phyloP scores from a whole-genome alignment of 768 basidiomycete species.

The Pisolithus microcarpus region DNA sequence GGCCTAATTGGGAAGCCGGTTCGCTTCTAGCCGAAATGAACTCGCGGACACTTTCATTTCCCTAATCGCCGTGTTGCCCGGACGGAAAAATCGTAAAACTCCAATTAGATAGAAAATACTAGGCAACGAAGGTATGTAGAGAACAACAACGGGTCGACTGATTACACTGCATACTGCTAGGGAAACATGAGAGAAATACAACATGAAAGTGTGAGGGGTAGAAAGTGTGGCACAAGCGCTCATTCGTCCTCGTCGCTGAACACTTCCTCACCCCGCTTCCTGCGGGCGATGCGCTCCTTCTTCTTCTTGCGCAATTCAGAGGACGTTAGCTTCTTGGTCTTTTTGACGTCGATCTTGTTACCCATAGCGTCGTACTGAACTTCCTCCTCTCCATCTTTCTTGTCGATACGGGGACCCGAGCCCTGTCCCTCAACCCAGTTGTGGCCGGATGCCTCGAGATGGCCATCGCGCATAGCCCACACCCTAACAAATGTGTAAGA shows the following conservation, averaged over 20 bases:
- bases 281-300: slow-evolving; percentile 93
- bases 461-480: slow-evolving; percentile 99
- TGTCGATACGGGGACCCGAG: slow-evolving; percentile 89
- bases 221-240: slow-evolving; percentile 8
- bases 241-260: slow-evolving; percentile 48
- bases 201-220: neutral
- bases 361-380: slow-evolving; percentile 95
- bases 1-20: no score
- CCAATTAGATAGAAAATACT: neutral
- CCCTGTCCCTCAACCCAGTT: slow-evolving; percentile 99
- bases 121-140: slow-evolving; percentile 1
- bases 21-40: no score
- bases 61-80: no score
- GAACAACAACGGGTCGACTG: slow-evolving; percentile 4
- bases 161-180: slow-evolving; percentile 1
- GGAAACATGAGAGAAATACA: slow-evolving; percentile 6
- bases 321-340: slow-evolving; percentile 80
- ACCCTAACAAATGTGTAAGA: slow-evolving; percentile 39
- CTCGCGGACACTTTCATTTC: no score
- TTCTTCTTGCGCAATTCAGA: slow-evolving; percentile 84
- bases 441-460: slow-evolving; percentile 93
- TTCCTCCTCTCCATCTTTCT: slow-evolving; percentile 86
- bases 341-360: slow-evolving; percentile 86
- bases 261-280: slow-evolving; percentile 79
- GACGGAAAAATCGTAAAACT: neutral